Evolutionary conservation across 2,329 filamentous ascomycete genomes (phyloP).

Genomic region (Pyrenophora seminiperda): DNA sequence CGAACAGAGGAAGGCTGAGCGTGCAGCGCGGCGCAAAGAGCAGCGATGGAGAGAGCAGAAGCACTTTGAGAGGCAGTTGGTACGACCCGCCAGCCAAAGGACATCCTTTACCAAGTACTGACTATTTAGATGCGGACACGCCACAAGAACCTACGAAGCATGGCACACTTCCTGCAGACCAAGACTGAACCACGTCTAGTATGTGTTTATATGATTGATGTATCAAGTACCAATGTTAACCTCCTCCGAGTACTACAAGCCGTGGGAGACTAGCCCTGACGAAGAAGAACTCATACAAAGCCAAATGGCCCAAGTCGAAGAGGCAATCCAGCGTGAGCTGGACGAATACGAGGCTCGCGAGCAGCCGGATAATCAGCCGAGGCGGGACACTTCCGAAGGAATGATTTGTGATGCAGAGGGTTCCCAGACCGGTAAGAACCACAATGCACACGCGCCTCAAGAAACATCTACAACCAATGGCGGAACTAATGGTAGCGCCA

Average conservation of each 20-base stretch:
- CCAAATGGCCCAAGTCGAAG: conserved; percentile 71
- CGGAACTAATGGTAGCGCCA: conserved; percentile 31
- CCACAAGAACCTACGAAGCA: conserved; percentile 72
- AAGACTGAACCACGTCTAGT: conserved; percentile 74
- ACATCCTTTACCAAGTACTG: not conserved
- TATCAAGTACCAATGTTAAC: conserved; percentile 23
- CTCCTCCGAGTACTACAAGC: conserved; percentile 74
- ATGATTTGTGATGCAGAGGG: conserved; percentile 23
- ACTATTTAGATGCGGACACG: conserved; percentile 70
- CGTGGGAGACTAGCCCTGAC: conserved; percentile 72
- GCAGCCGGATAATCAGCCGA: conserved; percentile 35
- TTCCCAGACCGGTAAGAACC: conserved; percentile 32
- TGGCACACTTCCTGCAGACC: conserved; percentile 76
- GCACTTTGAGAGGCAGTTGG: conserved; percentile 75
- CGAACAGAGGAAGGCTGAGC: conserved; percentile 68
- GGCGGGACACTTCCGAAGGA: conserved; percentile 20
- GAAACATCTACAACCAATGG: conserved; percentile 28
- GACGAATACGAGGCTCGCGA: conserved; percentile 62
- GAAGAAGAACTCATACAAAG: conserved; percentile 73
- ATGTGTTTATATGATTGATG: conserved; percentile 46
- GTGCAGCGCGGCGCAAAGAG: conserved; percentile 64
- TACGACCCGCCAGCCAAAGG: conserved; percentile 52
- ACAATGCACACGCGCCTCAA: conserved; percentile 28
- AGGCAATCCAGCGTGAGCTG: conserved; percentile 67
- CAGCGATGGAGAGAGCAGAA: conserved; percentile 72